Percentiles rank a stretch among this genome's conserved stretches.
Evolutionary conservation across 768 basidiomycete genomes (phyloP).

Genomic region (Tylopilus felleus): DNA sequence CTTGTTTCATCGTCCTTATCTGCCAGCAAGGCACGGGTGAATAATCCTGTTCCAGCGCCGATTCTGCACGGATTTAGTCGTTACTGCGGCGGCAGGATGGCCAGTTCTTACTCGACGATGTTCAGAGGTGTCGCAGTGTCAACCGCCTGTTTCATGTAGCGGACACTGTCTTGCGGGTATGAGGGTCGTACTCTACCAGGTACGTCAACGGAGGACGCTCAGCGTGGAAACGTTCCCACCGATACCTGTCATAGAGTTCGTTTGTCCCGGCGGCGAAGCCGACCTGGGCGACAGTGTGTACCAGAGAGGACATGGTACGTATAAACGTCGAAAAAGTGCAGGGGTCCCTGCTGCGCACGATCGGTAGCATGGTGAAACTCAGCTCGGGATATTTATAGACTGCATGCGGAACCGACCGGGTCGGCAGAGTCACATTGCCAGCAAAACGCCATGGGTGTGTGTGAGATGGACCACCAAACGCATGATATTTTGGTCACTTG

Average conservation of each 20-base stretch:
- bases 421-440: not conserved
- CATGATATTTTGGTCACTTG: too few species aligned
- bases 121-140: conserved; percentile 43
- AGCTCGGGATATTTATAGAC: not conserved
- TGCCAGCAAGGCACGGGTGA: conserved; percentile 75
- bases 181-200: conserved; percentile 68
- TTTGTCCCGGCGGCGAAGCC: conserved; percentile 84
- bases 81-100: not conserved
- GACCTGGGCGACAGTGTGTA: conserved; percentile 64
- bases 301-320: conserved; percentile 31
- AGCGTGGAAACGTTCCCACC: not conserved
- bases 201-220: too few species aligned
- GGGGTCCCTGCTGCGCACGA: not conserved
- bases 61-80: conserved; percentile 42
- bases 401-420: not conserved
- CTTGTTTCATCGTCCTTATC: conserved; percentile 51
- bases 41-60: conserved; percentile 86
- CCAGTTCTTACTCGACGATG: conserved; percentile 56
- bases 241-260: conserved; percentile 60
- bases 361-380: not conserved
- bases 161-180: conserved; percentile 64
- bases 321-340: too few species aligned
- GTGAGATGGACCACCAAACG: too few species aligned
- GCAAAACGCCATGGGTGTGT: too few species aligned
- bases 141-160: conserved; percentile 53